phyloP scores from a whole-genome alignment of 352 stramenopile species.

The Pythium periplocum region DNA sequence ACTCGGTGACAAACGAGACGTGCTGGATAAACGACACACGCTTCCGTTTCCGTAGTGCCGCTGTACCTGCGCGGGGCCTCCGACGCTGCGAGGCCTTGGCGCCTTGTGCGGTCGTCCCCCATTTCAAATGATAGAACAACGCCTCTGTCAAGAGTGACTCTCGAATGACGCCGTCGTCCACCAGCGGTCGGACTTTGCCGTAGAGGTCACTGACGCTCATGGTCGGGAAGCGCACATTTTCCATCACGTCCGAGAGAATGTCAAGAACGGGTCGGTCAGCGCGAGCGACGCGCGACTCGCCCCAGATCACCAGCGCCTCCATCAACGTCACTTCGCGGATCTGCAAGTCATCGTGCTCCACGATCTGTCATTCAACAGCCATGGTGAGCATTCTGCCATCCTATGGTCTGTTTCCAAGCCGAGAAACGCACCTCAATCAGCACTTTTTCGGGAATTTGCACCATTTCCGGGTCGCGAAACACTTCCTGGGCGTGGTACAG shows the following conservation, averaged over 20 bases:
- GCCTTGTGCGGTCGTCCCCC: slow-evolving; percentile 59
- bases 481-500: slow-evolving; percentile 79
- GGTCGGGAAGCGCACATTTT: slow-evolving; percentile 78
- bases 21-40: slow-evolving; percentile 86
- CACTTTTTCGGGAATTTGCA: slow-evolving; percentile 78
- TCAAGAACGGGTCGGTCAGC: slow-evolving; percentile 36
- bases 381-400: no score
- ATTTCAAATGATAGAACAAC: slow-evolving; percentile 85
- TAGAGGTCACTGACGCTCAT: slow-evolving; percentile 87
- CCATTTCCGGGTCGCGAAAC: slow-evolving; percentile 68
- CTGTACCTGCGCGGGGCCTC: slow-evolving; percentile 53
- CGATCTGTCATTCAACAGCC: slow-evolving; percentile 24
- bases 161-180: slow-evolving; percentile 55
- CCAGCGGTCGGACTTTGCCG: slow-evolving; percentile 76
- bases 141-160: slow-evolving; percentile 74
- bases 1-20: slow-evolving; percentile 69
- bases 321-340: slow-evolving; percentile 77
- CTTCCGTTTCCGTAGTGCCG: slow-evolving; percentile 75
- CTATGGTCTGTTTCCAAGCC: not conserved
- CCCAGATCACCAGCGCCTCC: slow-evolving; percentile 77
- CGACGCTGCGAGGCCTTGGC: slow-evolving; percentile 37
- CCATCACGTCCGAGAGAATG: slow-evolving; percentile 71
- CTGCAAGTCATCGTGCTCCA: slow-evolving; percentile 79
- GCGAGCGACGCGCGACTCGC: slow-evolving; percentile 52
- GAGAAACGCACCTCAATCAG: slow-evolving; percentile 45